These are phyloP conservation scores for Tolypocladium album DNA, from an alignment of 2,329 filamentous ascomycete genomes.

Conservation along the genomic window DNA sequence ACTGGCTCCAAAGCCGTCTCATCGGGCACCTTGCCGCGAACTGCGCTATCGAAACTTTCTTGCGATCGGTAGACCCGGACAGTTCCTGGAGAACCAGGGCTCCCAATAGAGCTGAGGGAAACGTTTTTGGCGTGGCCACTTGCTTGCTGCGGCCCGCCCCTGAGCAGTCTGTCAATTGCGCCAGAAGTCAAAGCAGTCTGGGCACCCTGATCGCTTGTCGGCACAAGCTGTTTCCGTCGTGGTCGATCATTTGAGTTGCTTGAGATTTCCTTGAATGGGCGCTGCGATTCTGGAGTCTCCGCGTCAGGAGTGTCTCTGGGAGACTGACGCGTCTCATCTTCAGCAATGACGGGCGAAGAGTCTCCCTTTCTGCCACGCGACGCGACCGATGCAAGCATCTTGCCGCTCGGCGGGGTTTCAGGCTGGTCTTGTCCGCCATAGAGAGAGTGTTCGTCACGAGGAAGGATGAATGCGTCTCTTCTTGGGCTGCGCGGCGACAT, in stretches of 20 bases:
- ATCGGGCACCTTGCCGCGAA: constrained; percentile 26
- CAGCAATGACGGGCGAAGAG: constrained; percentile 42
- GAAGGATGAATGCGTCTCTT: constrained; percentile 46
- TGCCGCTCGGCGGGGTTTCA: constrained; percentile 27
- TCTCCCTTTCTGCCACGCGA: constrained; percentile 31
- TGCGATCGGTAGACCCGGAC: constrained; percentile 35
- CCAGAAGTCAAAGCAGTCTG: constrained; percentile 79
- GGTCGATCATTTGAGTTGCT: constrained; percentile 37
- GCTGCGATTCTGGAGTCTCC: constrained; percentile 43
- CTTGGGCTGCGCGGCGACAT: constrained; percentile 38
- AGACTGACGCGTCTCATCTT: constrained; percentile 53
- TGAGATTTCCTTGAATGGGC: constrained; percentile 53
- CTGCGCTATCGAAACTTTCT: constrained; percentile 36
- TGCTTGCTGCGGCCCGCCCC: constrained; percentile 21
- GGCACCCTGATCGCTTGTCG: constrained; percentile 58
- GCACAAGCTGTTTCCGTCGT: constrained; percentile 25
- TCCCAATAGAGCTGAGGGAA: constrained; percentile 23
- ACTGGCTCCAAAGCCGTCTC: constrained; percentile 25
- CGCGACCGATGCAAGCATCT: constrained; percentile 31
- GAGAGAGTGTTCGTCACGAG: constrained; percentile 29
- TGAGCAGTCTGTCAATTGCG: constrained; percentile 67
- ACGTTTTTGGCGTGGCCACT: constrained; percentile 23
- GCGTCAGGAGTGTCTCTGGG: constrained; percentile 26
- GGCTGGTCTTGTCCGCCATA: constrained; percentile 20
- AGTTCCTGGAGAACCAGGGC: constrained; percentile 25